These are phyloP conservation scores for Naganishia antarctica DNA, from an alignment of 768 basidiomycete species.

Conservation along the genomic window DNA sequence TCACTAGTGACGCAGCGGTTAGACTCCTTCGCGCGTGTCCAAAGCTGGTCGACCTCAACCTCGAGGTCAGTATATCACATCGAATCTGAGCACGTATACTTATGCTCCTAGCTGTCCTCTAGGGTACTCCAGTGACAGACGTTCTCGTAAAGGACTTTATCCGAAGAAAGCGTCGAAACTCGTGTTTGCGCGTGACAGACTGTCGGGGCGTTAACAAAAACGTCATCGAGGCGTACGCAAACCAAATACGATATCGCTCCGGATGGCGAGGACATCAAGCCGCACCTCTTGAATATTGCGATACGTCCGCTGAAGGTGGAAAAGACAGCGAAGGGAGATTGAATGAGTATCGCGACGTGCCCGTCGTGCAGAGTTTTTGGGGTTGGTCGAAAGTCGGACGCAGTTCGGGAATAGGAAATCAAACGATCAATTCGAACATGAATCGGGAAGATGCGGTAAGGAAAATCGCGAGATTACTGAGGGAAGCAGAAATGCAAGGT, in stretches of 20 bases:
- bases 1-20: constrained; percentile 63
- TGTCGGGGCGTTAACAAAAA: constrained; percentile 22
- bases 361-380: constrained; percentile 28
- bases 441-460: constrained; percentile 15
- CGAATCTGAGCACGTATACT: background rate
- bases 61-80: constrained; percentile 53
- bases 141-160: constrained; percentile 29
- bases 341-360: constrained; percentile 21
- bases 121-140: constrained; percentile 26
- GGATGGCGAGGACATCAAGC: constrained; percentile 27
- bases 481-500: constrained; percentile 18
- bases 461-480: background rate
- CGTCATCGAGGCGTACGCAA: constrained; percentile 22
- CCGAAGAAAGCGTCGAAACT: background rate
- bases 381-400: constrained; percentile 23
- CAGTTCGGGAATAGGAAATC: constrained; percentile 7
- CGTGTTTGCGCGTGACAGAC: constrained; percentile 22
- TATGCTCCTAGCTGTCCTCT: background rate
- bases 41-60: constrained; percentile 64
- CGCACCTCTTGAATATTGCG: constrained; percentile 21
- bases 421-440: background rate
- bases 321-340: too few relatives aligned
- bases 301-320: background rate
- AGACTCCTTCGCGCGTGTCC: constrained; percentile 63
- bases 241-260: constrained; percentile 15